Evolutionary conservation across 192 early-diverging fungal species (phyloP).

Genomic region (Endogone sp.): DNA sequence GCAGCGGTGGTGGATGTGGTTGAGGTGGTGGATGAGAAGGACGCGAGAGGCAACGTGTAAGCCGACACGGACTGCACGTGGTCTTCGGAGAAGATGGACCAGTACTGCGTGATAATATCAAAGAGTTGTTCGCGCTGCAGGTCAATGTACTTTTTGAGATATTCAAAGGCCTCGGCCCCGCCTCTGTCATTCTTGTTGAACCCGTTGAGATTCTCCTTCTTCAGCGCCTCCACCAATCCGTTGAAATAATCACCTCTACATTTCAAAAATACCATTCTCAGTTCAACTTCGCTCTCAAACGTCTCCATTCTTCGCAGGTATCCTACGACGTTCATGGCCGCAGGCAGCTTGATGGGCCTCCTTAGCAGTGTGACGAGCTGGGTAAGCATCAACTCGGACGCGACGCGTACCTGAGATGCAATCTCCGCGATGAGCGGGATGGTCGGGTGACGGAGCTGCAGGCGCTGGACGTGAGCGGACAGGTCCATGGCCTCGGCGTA

Average conservation of each 20-base stretch:
- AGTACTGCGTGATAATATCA: slow-evolving; percentile 80
- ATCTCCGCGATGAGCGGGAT: slow-evolving; percentile 55
- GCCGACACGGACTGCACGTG: neutral
- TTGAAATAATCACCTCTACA: slow-evolving; percentile 62
- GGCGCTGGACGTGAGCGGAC: slow-evolving; percentile 58
- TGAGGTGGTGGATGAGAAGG: neutral
- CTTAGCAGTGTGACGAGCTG: slow-evolving; percentile 66
- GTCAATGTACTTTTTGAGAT: slow-evolving; percentile 74
- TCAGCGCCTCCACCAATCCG: slow-evolving; percentile 44
- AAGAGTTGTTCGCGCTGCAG: slow-evolving; percentile 75
- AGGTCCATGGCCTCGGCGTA: slow-evolving; percentile 86
- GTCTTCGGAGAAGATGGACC: slow-evolving; percentile 59
- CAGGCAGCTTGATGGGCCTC: slow-evolving; percentile 69
- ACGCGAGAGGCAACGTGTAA: neutral
- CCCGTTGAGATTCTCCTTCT: slow-evolving; percentile 27
- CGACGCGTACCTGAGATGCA: slow-evolving; percentile 54
- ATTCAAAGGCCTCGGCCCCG: slow-evolving; percentile 46
- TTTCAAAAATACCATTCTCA: slow-evolving; percentile 70
- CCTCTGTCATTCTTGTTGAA: slow-evolving; percentile 5
- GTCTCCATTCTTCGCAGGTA: slow-evolving; percentile 70
- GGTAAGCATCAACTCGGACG: slow-evolving; percentile 62
- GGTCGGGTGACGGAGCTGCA: slow-evolving; percentile 50
- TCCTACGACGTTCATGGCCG: slow-evolving; percentile 72
- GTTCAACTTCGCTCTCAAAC: slow-evolving; percentile 57
- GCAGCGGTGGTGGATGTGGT: slow-evolving; percentile 1